Base-by-base conservation (phyloP, 352 stramenopile genomes). In the Phytophthora sp. region DNA sequence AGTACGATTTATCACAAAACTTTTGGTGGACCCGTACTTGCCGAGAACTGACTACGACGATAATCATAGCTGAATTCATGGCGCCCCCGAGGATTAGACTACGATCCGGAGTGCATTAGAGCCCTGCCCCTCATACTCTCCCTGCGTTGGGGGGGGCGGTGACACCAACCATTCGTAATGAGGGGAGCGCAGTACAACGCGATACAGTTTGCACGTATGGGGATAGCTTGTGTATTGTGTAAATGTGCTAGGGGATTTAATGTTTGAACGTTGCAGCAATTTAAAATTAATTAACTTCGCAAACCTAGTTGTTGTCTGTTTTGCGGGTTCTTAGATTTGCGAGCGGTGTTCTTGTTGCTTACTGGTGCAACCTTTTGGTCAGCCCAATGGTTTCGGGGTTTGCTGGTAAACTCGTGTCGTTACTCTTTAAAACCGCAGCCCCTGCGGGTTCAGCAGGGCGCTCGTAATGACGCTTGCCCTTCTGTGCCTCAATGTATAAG, bases 401-500 rank as follows among this genome's bases (percentile, higher is more conserved):
- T 28, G 39, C 6, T 46, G 20, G 23, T 1, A 18, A 12, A 4
- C 12, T 30, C 12, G 18, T 30, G 12, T 18, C 32, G 6, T 24
- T 48, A 46, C 41, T 21, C 11, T 37, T 34, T 10, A 53, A 42
- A 9, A n/a, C 41, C n/a, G 26, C 23, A 17, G 54, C 27, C 41
- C 3, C 35, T 5, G 50, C 20, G 32, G 43, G 3, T 8, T 54
- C 46, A 8, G 31, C 43, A 23, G 37, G 26, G 9, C 48, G 46
- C 8, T 51, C 15, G 31, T 72, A 79, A 54, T 91, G 84, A 24
- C 79, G 82, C 54, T 91, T 91, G 41, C 82, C 84, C 60, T 77
- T 83, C 1, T 84, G 76, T 3, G 65, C 65, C 17, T 88, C 78
- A 50, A 93, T 83, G 52, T 93, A 93, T 34, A 93, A 53, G 13